Conservation (phyloP, 2,329 filamentous ascomycete genomes). For the Scolecobasidium constrictum region DNA sequence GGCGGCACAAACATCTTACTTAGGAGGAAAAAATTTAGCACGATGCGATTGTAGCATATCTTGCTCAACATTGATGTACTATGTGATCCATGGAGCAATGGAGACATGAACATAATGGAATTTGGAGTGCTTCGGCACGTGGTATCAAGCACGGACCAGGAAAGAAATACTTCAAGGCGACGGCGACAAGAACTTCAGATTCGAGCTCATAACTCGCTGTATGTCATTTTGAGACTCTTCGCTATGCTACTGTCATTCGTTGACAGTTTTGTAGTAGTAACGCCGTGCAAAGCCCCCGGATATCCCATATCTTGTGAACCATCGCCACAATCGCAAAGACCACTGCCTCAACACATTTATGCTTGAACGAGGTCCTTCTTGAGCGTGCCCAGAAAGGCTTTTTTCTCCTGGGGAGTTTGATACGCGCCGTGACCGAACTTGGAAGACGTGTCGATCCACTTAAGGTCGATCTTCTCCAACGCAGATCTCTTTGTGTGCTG, state of each 20-base stretch:
- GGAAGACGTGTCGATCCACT: conserved; percentile 99
- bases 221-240: neutral
- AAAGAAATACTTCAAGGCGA: too few species aligned
- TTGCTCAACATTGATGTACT: too few species aligned
- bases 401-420: conserved; percentile 98
- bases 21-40: too few species aligned
- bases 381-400: conserved; percentile 92
- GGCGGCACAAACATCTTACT: too few species aligned
- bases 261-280: too few species aligned
- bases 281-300: neutral
- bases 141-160: too few species aligned
- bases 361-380: conserved; percentile 72
- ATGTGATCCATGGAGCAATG: too few species aligned
- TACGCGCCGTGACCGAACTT: conserved; percentile 99
- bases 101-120: too few species aligned
- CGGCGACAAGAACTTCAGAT: neutral
- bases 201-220: neutral
- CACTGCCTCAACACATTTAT: neutral
- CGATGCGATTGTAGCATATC: too few species aligned
- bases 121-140: too few species aligned
- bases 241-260: neutral
- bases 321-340: neutral
- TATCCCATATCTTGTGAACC: conserved; percentile 1
- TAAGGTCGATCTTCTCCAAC: conserved; percentile 98
- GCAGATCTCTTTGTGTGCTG: conserved; percentile 89